Percentiles rank a stretch among this genome's conserved stretches.
Evolutionary conservation across 1,139 yeast species (phyloP).

Genomic region (Yamadazyma jaroonii): DNA sequence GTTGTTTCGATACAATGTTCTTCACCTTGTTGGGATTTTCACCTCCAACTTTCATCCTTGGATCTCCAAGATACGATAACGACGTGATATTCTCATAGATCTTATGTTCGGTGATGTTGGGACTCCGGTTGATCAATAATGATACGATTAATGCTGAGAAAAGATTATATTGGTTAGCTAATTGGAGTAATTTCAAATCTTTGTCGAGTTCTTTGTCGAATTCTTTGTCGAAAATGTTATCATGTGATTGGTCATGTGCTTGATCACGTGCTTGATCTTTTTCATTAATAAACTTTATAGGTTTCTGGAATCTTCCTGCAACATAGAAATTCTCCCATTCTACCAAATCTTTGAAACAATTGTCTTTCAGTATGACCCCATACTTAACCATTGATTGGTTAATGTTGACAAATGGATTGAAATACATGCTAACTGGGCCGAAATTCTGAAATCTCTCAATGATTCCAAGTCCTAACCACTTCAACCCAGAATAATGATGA

Average conservation of each 20-base stretch:
- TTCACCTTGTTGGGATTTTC: conserved; percentile 88
- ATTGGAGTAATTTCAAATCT: conserved; percentile 38
- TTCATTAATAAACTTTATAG: conserved; percentile 73
- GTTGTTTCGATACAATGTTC: conserved; percentile 82
- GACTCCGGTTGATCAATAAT: conserved; percentile 35
- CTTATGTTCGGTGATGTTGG: conserved; percentile 55
- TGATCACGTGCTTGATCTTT: conserved; percentile 28
- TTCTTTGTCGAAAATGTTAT: too few species aligned
- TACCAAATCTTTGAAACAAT: conserved; percentile 62
- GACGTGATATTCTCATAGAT: conserved; percentile 77
- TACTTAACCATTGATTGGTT: conserved; percentile 62
- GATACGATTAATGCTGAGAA: conserved; percentile 79
- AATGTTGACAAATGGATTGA: conserved; percentile 81
- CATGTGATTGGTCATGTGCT: too few species aligned
- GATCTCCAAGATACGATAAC: conserved; percentile 86
- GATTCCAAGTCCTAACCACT: conserved; percentile 56
- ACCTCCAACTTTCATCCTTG: conserved; percentile 81
- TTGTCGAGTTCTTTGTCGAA: too few species aligned
- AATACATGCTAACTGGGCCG: conserved; percentile 87
- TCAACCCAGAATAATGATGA: conserved; percentile 71
- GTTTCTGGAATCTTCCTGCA: conserved; percentile 94
- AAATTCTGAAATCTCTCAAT: conserved; percentile 60
- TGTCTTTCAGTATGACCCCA: conserved; percentile 72
- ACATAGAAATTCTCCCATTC: conserved; percentile 85
- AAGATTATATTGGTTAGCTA: conserved; percentile 73